Conservation (phyloP, 192 early-diverging fungal genomes). For the Dissophora ornata region DNA sequence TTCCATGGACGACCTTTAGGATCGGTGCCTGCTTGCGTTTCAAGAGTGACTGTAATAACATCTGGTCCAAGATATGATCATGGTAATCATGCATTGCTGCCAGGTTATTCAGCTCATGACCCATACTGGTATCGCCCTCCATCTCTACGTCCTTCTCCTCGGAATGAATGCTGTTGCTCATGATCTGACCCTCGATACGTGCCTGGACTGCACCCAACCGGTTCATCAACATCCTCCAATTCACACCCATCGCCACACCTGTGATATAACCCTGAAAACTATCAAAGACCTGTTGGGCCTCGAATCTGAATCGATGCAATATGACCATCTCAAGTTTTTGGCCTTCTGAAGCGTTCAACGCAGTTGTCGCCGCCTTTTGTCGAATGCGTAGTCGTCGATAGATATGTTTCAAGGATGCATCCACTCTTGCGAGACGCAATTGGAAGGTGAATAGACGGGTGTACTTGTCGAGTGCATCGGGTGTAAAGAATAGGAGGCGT, state of each 20-base stretch:
- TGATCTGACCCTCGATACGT: slow-evolving; percentile 33
- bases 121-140: too few relatives aligned
- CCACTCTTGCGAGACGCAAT: slow-evolving; percentile 54
- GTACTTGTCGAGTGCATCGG: slow-evolving; percentile 55
- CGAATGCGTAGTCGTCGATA: slow-evolving; percentile 41
- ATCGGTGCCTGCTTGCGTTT: slow-evolving; percentile 58
- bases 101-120: slow-evolving; percentile 35
- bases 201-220: slow-evolving; percentile 25
- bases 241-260: slow-evolving; percentile 55
- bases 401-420: slow-evolving; percentile 48
- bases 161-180: background rate
- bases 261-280: slow-evolving; percentile 59
- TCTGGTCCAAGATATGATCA: slow-evolving; percentile 58
- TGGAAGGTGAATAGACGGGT: slow-evolving; percentile 61
- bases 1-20: slow-evolving; percentile 50
- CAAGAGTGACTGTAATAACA: slow-evolving; percentile 59
- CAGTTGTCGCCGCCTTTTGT: background rate
- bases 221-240: slow-evolving; percentile 59
- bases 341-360: background rate
- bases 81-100: slow-evolving; percentile 56
- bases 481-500: slow-evolving; percentile 56
- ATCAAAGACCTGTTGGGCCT: slow-evolving; percentile 60
- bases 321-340: slow-evolving; percentile 19
- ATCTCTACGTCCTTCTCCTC: too few relatives aligned
- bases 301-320: slow-evolving; percentile 59